Conservation (phyloP, 495 filamentous ascomycete species). For the Trichoderma gamsii region DNA sequence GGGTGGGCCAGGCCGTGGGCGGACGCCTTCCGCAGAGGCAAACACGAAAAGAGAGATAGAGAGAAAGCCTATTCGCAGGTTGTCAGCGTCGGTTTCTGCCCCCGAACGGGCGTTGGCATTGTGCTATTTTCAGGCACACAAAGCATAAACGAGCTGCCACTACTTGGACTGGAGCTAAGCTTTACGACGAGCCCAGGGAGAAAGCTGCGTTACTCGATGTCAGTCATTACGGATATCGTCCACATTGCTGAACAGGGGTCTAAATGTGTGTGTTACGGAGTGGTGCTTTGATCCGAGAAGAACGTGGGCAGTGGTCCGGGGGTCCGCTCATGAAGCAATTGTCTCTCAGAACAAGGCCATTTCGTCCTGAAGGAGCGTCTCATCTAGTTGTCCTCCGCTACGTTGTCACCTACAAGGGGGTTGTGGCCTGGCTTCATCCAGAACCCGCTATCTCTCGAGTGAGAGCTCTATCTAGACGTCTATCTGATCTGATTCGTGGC, state of each 20-base stretch:
- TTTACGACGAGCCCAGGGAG: background rate
- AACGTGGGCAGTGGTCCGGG: constrained; percentile 5
- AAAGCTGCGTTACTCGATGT: background rate
- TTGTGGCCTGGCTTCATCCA: background rate
- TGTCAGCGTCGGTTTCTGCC: background rate
- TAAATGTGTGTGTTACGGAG: background rate
- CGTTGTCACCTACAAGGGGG: background rate
- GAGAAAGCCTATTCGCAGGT: background rate
- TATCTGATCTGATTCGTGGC: background rate
- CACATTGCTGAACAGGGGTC: background rate
- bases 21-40: background rate
- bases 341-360: background rate
- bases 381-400: background rate
- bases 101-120: background rate
- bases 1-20: background rate
- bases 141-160: constrained; percentile 6
- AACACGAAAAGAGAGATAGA: background rate
- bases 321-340: background rate
- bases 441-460: background rate
- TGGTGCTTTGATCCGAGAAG: background rate
- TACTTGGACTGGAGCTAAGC: background rate
- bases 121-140: background rate
- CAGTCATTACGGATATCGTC: background rate
- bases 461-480: background rate
- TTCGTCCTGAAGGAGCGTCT: background rate